phyloP scores from a whole-genome alignment of 352 stramenopile genomes.

The Globisporangium solare region DNA sequence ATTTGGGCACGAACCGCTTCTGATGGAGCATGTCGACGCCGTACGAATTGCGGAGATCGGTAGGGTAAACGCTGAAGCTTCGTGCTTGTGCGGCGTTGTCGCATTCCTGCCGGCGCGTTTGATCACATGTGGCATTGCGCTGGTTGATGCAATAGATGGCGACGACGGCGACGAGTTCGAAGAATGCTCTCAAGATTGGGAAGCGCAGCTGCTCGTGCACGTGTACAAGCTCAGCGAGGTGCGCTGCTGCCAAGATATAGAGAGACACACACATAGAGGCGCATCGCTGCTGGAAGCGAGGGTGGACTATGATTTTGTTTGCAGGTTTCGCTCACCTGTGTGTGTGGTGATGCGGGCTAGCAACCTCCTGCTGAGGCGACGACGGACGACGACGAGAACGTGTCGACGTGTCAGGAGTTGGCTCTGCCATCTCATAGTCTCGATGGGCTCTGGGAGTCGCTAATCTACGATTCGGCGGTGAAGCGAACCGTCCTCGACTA shows the following conservation, averaged over 20 bases:
- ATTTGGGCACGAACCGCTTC: constrained; percentile 18
- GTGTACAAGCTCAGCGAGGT: constrained; percentile 75
- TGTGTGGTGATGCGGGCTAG: constrained; percentile 20
- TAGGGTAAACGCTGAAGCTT: background rate
- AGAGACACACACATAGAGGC: too few species aligned
- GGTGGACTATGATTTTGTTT: too few species aligned
- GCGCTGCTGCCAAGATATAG: background rate
- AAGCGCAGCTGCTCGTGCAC: constrained; percentile 52
- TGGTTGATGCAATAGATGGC: constrained; percentile 6
- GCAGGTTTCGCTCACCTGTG: background rate
- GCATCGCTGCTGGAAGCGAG: too few species aligned
- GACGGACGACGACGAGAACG: constrained; percentile 73
- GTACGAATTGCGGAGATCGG: constrained; percentile 45
- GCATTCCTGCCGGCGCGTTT: too few species aligned
- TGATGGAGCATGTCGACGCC: constrained; percentile 30
- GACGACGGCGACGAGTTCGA: background rate
- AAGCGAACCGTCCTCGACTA: constrained; percentile 87
- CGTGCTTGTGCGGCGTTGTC: background rate
- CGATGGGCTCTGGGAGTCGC: constrained; percentile 75
- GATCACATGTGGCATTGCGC: too few species aligned
- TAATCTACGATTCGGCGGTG: constrained; percentile 80
- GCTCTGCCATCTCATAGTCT: constrained; percentile 60
- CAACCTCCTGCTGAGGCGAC: constrained; percentile 69
- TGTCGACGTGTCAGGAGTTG: constrained; percentile 76
- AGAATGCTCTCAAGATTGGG: constrained; percentile 5